These are phyloP conservation scores for Saururus chinensis DNA, from an alignment of 164 flowering plant species.

Conservation along the genomic window DNA sequence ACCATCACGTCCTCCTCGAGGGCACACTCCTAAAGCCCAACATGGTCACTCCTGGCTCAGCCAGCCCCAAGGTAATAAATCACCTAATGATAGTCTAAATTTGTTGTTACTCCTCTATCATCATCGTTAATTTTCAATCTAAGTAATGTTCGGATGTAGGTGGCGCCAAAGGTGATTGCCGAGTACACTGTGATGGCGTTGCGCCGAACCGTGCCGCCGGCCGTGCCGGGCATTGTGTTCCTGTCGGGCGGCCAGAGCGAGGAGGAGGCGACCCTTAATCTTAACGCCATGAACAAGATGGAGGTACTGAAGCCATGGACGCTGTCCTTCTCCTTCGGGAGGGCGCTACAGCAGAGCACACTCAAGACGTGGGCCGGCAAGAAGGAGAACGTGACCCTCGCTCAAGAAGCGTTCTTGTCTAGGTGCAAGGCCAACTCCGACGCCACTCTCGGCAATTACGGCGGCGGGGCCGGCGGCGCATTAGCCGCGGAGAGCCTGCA, in stretches of 20 bases:
- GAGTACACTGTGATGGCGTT: constrained; percentile 64
- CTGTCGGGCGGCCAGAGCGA: constrained; percentile 79
- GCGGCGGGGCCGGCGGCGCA: constrained; percentile 35
- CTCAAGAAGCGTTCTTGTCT: constrained; percentile 48
- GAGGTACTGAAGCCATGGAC: constrained; percentile 84
- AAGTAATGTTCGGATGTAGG: no score
- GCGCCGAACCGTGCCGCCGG: constrained; percentile 72
- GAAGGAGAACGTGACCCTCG: constrained; percentile 54
- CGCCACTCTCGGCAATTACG: constrained; percentile 67
- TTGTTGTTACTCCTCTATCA: no score
- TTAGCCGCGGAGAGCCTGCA: constrained; percentile 67
- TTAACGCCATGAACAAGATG: constrained; percentile 68
- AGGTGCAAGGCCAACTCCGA: constrained; percentile 77
- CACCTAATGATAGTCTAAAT: constrained; percentile 43
- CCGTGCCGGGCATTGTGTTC: constrained; percentile 80
- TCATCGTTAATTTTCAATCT: no score
- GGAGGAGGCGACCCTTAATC: constrained; percentile 70
- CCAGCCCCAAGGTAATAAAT: no score
- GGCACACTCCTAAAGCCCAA: no score
- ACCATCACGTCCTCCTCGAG: no score
- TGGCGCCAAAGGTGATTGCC: constrained; percentile 59
- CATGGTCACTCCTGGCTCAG: no score
- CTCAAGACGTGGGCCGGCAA: constrained; percentile 82
- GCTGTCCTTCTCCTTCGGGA: constrained; percentile 71
- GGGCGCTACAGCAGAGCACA: constrained; percentile 74